Base-by-base conservation (phyloP, 805 yeast genomes). In the Metschnikowia noctiluminum region DNA sequence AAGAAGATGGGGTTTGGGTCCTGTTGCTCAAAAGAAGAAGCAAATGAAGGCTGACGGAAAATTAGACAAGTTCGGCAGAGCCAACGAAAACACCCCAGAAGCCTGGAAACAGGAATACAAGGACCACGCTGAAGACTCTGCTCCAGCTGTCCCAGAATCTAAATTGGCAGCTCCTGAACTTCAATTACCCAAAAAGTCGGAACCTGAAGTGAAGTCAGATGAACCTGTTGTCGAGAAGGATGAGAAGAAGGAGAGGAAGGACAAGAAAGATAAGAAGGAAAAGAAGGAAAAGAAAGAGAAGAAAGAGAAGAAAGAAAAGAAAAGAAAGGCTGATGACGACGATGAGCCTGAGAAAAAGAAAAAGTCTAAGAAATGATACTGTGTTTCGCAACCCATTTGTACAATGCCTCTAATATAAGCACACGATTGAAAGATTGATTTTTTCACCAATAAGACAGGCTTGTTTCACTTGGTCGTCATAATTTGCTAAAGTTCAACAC, bases 1-100 rank as follows among this genome's bases (percentile, higher is more conserved):
- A 74, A 87, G 99, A 81, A 86, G 97, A 81, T 94, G 99, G 99
- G 99, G 99, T 54, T 77, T 94, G 62, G 99, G 99, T 62, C 99
- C 99, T 62, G 89, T 91, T 68, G 98, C 99, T 52, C 89, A 88
- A 73, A 90, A 90, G 85, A 94, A 94, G 87, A 94, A 94, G 81
- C 96, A 92, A 78, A 77, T 94, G 80, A 92, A 91, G 81, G 87
- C 95, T 46, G 96, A 87, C 58, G 99, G 98, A 64, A 92, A 94
- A 75, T 83, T 94, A 65, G 99, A 94, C 78, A 89, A 92, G 74
- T 94, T 74, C 65, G 99, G 99, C 56, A 85, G 96, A 76, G 78
- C 77, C 55, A 94, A 90, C 65, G 99, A 94, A 72, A 85, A 81
- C 68, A 94, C 99, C 28, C 99, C 99, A 62, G 87, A 81, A 41